Evolutionary conservation across 1,284 basidiomycete species (phyloP).

Genomic region (Takashimella koratensis): DNA sequence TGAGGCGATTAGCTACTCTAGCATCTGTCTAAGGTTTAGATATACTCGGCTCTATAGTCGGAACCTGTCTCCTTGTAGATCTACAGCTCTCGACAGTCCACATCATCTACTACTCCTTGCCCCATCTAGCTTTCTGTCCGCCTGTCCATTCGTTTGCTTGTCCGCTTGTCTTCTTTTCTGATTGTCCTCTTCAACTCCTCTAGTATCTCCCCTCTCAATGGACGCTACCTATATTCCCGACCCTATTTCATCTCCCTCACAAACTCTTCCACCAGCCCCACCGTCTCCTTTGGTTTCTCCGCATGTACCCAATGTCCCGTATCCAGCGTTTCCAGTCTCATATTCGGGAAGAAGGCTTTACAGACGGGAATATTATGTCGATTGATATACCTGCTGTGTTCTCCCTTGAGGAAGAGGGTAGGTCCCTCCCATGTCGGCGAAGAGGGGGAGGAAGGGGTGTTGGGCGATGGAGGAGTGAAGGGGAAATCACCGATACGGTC

Average conservation of each 20-base stretch:
- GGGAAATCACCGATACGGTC: slow-evolving; percentile 56
- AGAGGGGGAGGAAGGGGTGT: slow-evolving; percentile 10
- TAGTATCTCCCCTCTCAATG: too few relatives aligned
- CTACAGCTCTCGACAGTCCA: too few relatives aligned
- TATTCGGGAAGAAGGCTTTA: slow-evolving; percentile 53
- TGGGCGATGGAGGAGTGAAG: slow-evolving; percentile 42
- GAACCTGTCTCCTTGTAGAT: too few relatives aligned
- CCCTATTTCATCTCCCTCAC: slow-evolving; percentile 17
- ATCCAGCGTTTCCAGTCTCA: slow-evolving; percentile 43
- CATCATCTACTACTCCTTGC: too few relatives aligned
- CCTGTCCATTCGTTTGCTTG: too few relatives aligned
- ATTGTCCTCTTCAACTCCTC: too few relatives aligned
- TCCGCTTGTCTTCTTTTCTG: too few relatives aligned
- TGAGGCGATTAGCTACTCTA: too few relatives aligned
- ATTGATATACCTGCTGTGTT: slow-evolving; percentile 55
- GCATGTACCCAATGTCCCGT: slow-evolving; percentile 51
- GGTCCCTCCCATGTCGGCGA: slow-evolving; percentile 49
- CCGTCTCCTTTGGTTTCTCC: slow-evolving; percentile 43
- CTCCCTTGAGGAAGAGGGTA: slow-evolving; percentile 56
- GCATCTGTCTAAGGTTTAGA: too few relatives aligned
- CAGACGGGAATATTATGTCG: slow-evolving; percentile 52
- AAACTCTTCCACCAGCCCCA: slow-evolving; percentile 39
- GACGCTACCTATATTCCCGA: too few relatives aligned
- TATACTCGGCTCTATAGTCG: too few relatives aligned
- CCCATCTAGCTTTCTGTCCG: too few relatives aligned